A percentile compares a stretch with the other conserved stretches of the same genome.
These are phyloP conservation scores for Thalassiosira delicatula DNA, from an alignment of 352 stramenopile genomes.

Conservation along the genomic window DNA sequence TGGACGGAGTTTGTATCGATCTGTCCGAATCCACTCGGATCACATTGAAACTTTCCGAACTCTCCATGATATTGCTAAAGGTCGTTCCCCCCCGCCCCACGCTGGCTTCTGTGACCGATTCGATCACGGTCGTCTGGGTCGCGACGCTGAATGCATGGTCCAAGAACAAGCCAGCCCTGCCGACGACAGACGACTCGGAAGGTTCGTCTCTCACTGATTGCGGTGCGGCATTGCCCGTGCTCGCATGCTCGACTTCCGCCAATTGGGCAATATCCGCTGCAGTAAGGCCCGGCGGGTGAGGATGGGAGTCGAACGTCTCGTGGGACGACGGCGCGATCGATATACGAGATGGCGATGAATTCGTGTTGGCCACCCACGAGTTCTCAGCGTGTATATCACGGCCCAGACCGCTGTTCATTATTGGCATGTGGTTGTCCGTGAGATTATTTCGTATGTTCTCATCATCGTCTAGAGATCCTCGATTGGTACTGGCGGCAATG, in stretches of 20 bases:
- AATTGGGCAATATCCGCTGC: conserved; percentile 75
- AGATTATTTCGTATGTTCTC: too few relatives aligned
- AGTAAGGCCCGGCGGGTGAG: conserved; percentile 61
- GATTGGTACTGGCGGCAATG: background rate
- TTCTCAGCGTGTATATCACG: background rate
- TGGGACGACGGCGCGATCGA: background rate
- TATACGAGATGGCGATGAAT: background rate
- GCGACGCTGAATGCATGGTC: conserved; percentile 42
- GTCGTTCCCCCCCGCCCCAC: background rate
- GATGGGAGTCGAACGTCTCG: conserved; percentile 22
- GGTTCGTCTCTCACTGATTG: conserved; percentile 63
- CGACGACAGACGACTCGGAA: conserved; percentile 26
- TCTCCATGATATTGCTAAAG: conserved; percentile 14
- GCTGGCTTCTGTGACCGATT: conserved; percentile 40
- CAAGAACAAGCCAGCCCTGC: conserved; percentile 1
- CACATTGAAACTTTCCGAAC: conserved; percentile 15
- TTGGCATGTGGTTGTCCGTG: too few relatives aligned
- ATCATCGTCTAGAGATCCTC: background rate
- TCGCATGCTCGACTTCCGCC: conserved; percentile 71
- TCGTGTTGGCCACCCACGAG: background rate
- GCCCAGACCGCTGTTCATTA: too few relatives aligned
- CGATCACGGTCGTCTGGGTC: conserved; percentile 38
- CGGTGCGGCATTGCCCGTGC: conserved; percentile 65
- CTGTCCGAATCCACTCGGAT: conserved; percentile 24
- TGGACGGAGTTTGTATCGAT: background rate